Conservation (phyloP, 768 basidiomycete genomes). For the Kwoniella dejecticola region DNA sequence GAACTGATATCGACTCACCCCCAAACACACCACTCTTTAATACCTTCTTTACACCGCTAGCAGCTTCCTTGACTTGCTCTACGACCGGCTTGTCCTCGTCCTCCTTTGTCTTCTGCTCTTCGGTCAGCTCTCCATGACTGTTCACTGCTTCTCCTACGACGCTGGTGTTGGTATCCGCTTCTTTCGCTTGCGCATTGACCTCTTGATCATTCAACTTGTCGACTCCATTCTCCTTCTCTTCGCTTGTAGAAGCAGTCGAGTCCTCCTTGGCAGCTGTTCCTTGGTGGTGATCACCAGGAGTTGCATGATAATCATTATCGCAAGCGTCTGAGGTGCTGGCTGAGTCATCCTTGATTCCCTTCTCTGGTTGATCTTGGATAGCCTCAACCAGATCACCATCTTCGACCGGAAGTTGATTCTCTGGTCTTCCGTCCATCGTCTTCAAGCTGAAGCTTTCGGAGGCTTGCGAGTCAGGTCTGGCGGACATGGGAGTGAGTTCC, state of each 20-base stretch:
- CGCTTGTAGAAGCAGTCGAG: too few relatives aligned
- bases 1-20: slow-evolving; percentile 12
- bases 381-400: too few relatives aligned
- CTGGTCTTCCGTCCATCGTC: slow-evolving; percentile 9
- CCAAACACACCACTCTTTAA: slow-evolving; percentile 45
- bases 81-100: slow-evolving; percentile 10
- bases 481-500: neutral
- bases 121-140: neutral
- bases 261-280: too few relatives aligned
- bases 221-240: neutral
- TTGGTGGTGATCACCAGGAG: too few relatives aligned
- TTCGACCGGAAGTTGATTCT: neutral
- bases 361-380: neutral
- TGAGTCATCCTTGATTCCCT: neutral
- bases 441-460: slow-evolving; percentile 16
- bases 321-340: too few relatives aligned
- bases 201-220: slow-evolving; percentile 2
- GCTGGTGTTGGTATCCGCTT: neutral
- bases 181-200: slow-evolving; percentile 6
- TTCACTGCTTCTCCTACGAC: neutral
- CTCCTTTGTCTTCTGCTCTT: neutral
- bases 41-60: slow-evolving; percentile 41
- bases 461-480: slow-evolving; percentile 7
- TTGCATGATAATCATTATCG: too few relatives aligned
- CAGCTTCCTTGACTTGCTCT: slow-evolving; percentile 12